Evolutionary conservation across 129 eudicot species (phyloP), one percentile per base, ranked within the genome.

Genomic region (Centella asiatica): DNA sequence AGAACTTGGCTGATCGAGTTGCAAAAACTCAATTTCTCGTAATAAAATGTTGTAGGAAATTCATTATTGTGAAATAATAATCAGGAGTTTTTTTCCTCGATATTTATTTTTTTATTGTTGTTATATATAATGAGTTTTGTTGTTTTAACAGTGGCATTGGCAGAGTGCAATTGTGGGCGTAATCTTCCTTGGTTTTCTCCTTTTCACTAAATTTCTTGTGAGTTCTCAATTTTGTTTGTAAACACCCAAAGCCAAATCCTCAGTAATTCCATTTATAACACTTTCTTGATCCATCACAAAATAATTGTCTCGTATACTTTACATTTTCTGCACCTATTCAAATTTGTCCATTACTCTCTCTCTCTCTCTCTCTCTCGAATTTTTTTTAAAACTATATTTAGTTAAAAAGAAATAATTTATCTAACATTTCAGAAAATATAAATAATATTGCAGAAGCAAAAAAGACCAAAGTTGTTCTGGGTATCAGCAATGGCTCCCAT

Each of bases 401-500:
- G 12, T 42, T 4, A 42, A 42, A 12, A 11, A 11, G 47, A 12
- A 1, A 4, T 42, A 5, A 11, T 17, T 42, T 42, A 42, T 42
- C 17, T 42, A 42, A 11, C 47, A n/a, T 28, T 5, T 8, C 27
- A 0, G 17, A 7, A 39, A 55, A 42, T 18, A 48, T 22, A n/a
- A 62, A 48, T 31, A 20, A 54, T 49, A 26, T 36, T 73, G 67
- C 95, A 93, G 99, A 93, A 81, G 56, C 73, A 78, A 45, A 87
- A 69, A 78, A 85, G 67, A 44, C 96, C 99, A 2, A 82, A 85
- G 69, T 37, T 87, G 36, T 88, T 87, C 64, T 82, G 88, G 90
- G 83, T 93, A 44, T 79, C 99, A 29, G 99, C 99, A 8, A 76
- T 85, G 42, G 92, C 87, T 46, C 99, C 99, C 2, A 77, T 88